Conservation (phyloP, 495 filamentous ascomycete genomes). For the Hypoxylon crocopeplum region DNA sequence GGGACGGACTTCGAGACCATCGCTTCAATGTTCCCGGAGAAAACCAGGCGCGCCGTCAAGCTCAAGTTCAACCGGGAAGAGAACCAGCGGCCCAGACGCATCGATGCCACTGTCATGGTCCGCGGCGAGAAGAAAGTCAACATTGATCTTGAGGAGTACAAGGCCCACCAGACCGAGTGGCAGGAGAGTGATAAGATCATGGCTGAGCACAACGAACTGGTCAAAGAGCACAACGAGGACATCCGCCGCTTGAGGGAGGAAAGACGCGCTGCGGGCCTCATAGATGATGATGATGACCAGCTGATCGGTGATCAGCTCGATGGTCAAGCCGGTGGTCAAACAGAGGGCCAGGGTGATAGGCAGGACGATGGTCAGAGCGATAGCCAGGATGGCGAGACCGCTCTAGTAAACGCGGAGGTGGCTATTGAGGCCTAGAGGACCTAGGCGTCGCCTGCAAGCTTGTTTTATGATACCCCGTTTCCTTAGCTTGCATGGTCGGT, state of each 20-base stretch:
- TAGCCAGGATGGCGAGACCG: constrained; percentile 5
- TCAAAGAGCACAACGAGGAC: constrained; percentile 70
- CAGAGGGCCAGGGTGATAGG: constrained; percentile 43
- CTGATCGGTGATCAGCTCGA: constrained; percentile 48
- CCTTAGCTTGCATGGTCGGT: constrained; percentile 21
- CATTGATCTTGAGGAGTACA: constrained; percentile 73
- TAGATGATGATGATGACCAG: constrained; percentile 46
- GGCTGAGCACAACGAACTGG: constrained; percentile 70
- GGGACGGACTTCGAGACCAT: constrained; percentile 95
- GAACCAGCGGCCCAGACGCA: constrained; percentile 68
- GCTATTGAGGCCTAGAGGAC: neutral
- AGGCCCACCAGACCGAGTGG: constrained; percentile 65
- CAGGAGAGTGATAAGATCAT: constrained; percentile 68
- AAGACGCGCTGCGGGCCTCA: constrained; percentile 38
- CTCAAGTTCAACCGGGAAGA: constrained; percentile 94
- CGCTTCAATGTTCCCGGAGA: constrained; percentile 77
- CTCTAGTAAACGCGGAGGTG: neutral
- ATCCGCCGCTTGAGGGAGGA: constrained; percentile 53
- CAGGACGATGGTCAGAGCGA: too few species aligned
- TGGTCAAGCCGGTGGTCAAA: too few species aligned
- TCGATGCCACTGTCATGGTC: constrained; percentile 70
- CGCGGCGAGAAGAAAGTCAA: constrained; percentile 58
- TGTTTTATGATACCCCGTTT: constrained; percentile 32
- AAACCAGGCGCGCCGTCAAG: constrained; percentile 81
- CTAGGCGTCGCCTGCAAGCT: constrained; percentile 12